Evolutionary conservation across 2,329 filamentous ascomycete species (phyloP).

Genomic region (Fusarium veterinarium): DNA sequence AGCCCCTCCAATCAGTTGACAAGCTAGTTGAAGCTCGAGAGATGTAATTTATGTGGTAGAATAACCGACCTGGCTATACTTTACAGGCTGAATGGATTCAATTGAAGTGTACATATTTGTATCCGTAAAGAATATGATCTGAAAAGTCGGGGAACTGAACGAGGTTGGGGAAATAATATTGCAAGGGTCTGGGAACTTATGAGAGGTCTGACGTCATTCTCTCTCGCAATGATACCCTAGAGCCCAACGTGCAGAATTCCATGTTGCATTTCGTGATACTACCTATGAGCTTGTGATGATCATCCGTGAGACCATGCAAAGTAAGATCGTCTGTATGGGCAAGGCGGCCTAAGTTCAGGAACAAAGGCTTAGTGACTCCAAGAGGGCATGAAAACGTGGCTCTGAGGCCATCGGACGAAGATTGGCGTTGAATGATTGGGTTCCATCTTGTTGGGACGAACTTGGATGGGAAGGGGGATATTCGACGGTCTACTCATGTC

Average conservation of each 20-base stretch:
- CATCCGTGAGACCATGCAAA: background rate
- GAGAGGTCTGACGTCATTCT: conserved; percentile 21
- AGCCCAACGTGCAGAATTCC: background rate
- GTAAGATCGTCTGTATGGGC: background rate
- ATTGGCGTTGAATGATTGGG: background rate
- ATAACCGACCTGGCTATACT: background rate
- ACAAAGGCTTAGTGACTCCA: background rate
- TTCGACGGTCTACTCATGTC: too few species aligned
- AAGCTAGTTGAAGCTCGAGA: background rate
- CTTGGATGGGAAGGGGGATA: fast-evolving
- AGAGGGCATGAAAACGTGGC: background rate
- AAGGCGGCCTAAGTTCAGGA: conserved; percentile 2
- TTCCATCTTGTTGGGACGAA: background rate
- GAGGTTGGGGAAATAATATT: conserved; percentile 11
- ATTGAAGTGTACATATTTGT: background rate
- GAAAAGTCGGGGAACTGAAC: background rate
- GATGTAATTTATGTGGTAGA: background rate
- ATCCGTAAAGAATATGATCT: background rate
- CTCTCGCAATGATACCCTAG: background rate
- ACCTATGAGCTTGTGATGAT: background rate
- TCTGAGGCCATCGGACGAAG: background rate
- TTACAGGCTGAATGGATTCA: background rate
- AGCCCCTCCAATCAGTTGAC: conserved; percentile 8
- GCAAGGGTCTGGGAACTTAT: background rate
- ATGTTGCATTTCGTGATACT: conserved; percentile 11